Evolutionary conservation across 2,329 filamentous ascomycete species (phyloP), one percentile per base, ranked within the genome.

Genomic region (Cladosporium colombiae): DNA sequence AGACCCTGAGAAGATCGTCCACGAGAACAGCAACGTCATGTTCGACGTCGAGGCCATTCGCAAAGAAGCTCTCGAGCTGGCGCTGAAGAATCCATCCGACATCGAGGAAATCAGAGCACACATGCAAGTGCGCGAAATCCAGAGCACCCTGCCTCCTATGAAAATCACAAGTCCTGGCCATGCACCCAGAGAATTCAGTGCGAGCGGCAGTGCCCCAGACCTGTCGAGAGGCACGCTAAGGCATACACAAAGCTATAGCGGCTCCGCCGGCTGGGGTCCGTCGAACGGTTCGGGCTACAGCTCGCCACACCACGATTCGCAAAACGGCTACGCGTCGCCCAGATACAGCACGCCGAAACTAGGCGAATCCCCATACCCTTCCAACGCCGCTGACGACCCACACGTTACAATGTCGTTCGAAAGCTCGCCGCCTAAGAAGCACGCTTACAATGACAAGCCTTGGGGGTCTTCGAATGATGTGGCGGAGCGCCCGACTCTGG

Each of bases 11-110:
- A 57, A 57, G 64, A 63, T 61, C 35, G 65, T 58, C 10, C 67
- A 52, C 73, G 70, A 73, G 7, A 76, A 79, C 18, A 77, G 77
- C 23, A 81, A 82, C 37, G 90, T 98, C 10, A 83, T 99, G 55
- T 99, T 99, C 73, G 95, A 99, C 73, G 88, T 99, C 56, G 95
- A 99, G 73, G 95, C 95, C 14, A 98, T 99, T 70, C 86, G 92
- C 58, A 75, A 72, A 31, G 82, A 84, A 70, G 80, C 81, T 16
- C 89, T 92, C 11, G 91, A 96, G 73, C 82, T 99, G 37, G 91
- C 91, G 31, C 87, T 86, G 58, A 90, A 94, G 68, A 83, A 84
- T 57, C 82, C 84, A 52, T 85, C 86, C 27, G 84, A 88, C 76
- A 88, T 96, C 69, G 89, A 88, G 74, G 91, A 98, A 78, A 87